Conservation (phyloP, 2,329 filamentous ascomycete genomes). For the Myriangium duriaei region DNA sequence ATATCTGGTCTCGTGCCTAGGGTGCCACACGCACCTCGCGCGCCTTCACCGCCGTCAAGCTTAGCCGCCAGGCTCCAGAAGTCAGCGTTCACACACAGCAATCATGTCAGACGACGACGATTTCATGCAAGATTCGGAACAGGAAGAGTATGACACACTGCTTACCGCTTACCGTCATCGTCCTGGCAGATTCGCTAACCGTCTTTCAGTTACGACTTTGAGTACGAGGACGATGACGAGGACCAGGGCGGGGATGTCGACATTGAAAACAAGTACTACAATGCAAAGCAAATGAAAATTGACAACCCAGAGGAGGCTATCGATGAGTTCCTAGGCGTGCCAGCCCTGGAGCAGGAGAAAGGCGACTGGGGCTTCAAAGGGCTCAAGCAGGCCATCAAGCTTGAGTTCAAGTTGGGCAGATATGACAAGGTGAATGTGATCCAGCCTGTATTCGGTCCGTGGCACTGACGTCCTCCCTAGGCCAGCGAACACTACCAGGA, state of each 20-base stretch:
- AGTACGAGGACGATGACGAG: conserved; percentile 90
- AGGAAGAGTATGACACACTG: conserved; percentile 54
- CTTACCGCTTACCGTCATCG: too few relatives aligned
- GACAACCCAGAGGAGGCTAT: conserved; percentile 81
- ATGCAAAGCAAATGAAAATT: conserved; percentile 90
- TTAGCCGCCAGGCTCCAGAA: too few relatives aligned
- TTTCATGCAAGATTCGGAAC: conserved; percentile 86
- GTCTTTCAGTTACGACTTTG: conserved; percentile 70
- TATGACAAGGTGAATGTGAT: conserved; percentile 57
- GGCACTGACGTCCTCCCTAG: conserved; percentile 34
- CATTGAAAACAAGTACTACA: conserved; percentile 99
- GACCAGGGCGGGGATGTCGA: conserved; percentile 80
- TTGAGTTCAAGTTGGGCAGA: conserved; percentile 83
- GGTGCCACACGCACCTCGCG: too few relatives aligned
- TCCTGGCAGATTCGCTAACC: conserved; percentile 16
- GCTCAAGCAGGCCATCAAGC: conserved; percentile 92
- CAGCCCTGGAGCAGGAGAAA: conserved; percentile 74
- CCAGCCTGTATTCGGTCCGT: not conserved
- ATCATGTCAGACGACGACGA: conserved; percentile 75
- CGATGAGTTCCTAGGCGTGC: conserved; percentile 82
- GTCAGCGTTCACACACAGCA: too few relatives aligned
- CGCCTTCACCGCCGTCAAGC: too few relatives aligned
- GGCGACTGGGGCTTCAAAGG: conserved; percentile 99
- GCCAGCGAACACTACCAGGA: conserved; percentile 87
- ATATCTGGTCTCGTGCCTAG: too few relatives aligned